Evolutionary conservation across 208 protist genomes (phyloP).

Genomic region (Wallacemonas rigidus): DNA sequence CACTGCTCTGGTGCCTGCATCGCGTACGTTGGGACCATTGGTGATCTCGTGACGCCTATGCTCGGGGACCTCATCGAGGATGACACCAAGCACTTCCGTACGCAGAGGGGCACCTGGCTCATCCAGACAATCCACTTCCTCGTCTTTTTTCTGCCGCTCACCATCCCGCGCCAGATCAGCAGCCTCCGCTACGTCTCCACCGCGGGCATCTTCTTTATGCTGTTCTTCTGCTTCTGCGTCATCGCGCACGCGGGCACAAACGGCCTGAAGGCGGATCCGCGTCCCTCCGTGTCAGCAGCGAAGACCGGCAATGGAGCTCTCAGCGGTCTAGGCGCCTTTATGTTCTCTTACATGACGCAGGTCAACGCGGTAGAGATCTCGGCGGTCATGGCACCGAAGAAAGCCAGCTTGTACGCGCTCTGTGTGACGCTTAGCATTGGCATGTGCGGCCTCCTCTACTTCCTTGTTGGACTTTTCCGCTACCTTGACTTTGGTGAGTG

Average conservation of each 20-base stretch:
- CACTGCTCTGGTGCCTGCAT: constrained; percentile 45
- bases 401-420: constrained; percentile 25
- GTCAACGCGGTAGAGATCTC: constrained; percentile 55
- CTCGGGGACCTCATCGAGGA: constrained; percentile 16
- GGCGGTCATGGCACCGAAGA: constrained; percentile 30
- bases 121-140: constrained; percentile 35
- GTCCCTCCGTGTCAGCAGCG: constrained; percentile 13
- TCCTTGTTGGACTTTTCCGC: constrained; percentile 52
- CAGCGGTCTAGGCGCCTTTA: constrained; percentile 45
- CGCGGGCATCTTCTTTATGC: constrained; percentile 47
- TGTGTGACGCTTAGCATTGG: constrained; percentile 32
- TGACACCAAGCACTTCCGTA: constrained; percentile 17
- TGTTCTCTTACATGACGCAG: constrained; percentile 63
- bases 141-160: constrained; percentile 50
- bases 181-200: constrained; percentile 64
- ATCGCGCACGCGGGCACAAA: constrained; percentile 49
- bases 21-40: constrained; percentile 54
- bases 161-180: constrained; percentile 53
- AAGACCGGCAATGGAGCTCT: constrained; percentile 35
- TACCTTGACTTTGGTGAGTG: constrained; percentile 67
- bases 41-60: constrained; percentile 44
- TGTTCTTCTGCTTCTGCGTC: constrained; percentile 50
- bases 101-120: constrained; percentile 18
- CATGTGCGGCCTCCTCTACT: constrained; percentile 57
- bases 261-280: constrained; percentile 27